These are phyloP conservation scores for Solanum gracilifrons DNA, from an alignment of 257 asterid genomes.

Conservation along the genomic window DNA sequence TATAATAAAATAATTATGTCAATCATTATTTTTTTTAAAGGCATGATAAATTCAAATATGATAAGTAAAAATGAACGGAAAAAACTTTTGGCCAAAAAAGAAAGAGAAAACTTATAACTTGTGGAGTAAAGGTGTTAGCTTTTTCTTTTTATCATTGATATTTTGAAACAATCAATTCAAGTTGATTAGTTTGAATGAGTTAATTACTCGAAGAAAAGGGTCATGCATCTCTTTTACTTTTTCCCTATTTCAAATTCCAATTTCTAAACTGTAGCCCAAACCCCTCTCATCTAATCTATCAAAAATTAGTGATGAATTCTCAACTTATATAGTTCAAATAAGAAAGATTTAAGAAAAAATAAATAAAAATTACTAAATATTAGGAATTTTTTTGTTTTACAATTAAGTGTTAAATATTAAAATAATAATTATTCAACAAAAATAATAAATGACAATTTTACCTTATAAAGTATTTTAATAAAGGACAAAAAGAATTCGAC, in stretches of 20 bases:
- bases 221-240: neutral
- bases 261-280: neutral
- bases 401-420: neutral
- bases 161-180: neutral
- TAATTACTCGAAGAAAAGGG: neutral
- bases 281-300: neutral
- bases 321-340: neutral
- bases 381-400: neutral
- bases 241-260: neutral
- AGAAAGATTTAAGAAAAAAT: neutral
- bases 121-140: neutral
- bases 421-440: neutral
- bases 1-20: neutral
- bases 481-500: too few species aligned
- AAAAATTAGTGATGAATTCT: neutral
- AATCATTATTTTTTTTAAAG: neutral
- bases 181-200: neutral
- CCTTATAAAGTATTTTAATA: too few species aligned
- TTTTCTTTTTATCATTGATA: neutral
- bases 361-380: neutral
- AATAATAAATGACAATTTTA: neutral
- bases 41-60: neutral
- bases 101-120: neutral
- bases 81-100: neutral
- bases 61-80: neutral